phyloP scores from a whole-genome alignment of 192 early-diverging fungal genomes.

The Kappamyces sp. region DNA sequence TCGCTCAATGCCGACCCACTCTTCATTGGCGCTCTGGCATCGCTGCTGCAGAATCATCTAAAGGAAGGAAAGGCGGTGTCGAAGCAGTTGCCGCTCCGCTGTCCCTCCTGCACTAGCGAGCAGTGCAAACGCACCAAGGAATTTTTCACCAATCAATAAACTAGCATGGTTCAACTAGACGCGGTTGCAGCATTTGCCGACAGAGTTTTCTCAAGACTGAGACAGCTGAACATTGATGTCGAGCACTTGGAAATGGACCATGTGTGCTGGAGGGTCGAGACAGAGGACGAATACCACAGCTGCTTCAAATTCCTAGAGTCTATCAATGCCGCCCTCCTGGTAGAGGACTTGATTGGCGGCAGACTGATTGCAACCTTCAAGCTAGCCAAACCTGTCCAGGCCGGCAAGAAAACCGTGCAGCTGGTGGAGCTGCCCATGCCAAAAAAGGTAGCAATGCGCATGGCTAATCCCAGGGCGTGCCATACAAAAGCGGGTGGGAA shows the following conservation, averaged over 20 bases:
- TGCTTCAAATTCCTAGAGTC: too few relatives aligned
- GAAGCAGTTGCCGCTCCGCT: constrained; percentile 59
- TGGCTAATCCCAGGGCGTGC: too few relatives aligned
- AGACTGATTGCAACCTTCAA: constrained; percentile 27
- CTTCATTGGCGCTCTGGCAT: constrained; percentile 86
- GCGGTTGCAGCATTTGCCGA: constrained; percentile 11
- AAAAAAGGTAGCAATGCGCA: constrained; percentile 20
- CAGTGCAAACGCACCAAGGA: constrained; percentile 58
- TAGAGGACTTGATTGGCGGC: constrained; percentile 23
- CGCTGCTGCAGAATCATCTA: constrained; percentile 78
- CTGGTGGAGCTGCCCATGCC: constrained; percentile 29
- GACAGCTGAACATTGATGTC: constrained; percentile 1
- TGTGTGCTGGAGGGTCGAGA: constrained; percentile 15
- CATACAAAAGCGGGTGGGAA: constrained; percentile 22
- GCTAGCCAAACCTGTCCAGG: constrained; percentile 19
- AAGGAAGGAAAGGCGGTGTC: constrained; percentile 37
- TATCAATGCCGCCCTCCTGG: constrained; percentile 12
- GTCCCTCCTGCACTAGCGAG: constrained; percentile 67
- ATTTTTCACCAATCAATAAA: constrained; percentile 47
- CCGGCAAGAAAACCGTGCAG: constrained; percentile 9
- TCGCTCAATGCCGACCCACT: constrained; percentile 88
- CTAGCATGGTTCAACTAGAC: background rate
- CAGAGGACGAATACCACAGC: constrained; percentile 13
- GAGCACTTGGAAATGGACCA: constrained; percentile 12
- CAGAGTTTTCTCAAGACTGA: background rate